Base-by-base conservation (phyloP, 1,284 basidiomycete genomes). In the Rhodotorula sp. region DNA sequence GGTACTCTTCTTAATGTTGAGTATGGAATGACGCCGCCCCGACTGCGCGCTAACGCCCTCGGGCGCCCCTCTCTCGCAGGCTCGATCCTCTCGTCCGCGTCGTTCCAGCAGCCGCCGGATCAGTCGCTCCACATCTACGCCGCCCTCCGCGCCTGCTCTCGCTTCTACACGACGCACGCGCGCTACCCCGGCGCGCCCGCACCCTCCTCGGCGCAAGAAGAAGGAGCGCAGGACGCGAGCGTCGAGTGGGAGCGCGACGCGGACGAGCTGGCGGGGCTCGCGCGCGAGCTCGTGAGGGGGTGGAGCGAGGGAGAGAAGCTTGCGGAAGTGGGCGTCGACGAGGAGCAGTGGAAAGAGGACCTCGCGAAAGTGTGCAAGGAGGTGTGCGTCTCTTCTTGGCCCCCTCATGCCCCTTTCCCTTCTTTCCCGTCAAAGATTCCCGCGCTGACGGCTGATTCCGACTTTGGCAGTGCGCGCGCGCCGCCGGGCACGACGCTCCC, bases 321-420 rank as follows among this genome's bases (percentile, higher is more conserved):
- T 19, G 56, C n/a, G 46, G 48, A 8, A 14, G 7, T 53, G 21
- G 53, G 58, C 2, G 21, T 62, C 19, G 68, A 65, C 4, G 72
- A 64, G 25, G 64, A 42, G 46, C 84, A 85, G 57, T 81, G 91
- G 2, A 87, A 87, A 0, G 87, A 89, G 45, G 87, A 86, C 63
- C 84, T 92, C 56, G 83, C 85, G 21, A 84, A 89, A 50, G 87
- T 88, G 34, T 83, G 90, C 16, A 89, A 88, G 61, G 96, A 98
- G 81, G 82, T 95, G 92, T 97, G 80, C 79, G 88, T 85, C 16
- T 57, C 25, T 17, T 50, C 50, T 23, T 54, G 17, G 19, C 44
- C 53, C 52, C 41, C 25, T 23, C 59, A 9, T 48, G 27, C 19
- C 41, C n/a, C 23, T 5, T 54, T 54, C 8, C 42, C 49, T 25